Percentiles rank a stretch among this genome's conserved stretches.
Evolutionary conservation across 2,329 filamentous ascomycete genomes (phyloP).

Genomic region (Pseudocercospora eumusae): DNA sequence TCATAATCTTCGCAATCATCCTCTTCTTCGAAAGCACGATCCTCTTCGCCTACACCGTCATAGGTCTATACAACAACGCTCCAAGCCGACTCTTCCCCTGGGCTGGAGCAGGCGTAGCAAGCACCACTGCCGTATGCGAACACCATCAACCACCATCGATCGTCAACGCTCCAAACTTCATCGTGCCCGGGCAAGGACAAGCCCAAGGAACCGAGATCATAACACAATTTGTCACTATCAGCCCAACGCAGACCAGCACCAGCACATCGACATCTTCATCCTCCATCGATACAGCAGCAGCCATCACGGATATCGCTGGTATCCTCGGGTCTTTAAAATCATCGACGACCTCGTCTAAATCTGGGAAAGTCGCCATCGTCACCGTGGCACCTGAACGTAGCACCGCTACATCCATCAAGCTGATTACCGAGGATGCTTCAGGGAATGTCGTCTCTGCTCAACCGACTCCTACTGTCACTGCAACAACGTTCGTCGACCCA

Average conservation of each 20-base stretch:
- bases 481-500: constrained; percentile 17
- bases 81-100: constrained; percentile 34
- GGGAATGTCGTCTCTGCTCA: constrained; percentile 12
- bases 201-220: constrained; percentile 13
- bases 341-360: constrained; percentile 3
- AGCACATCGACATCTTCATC: constrained; percentile 14
- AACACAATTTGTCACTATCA: constrained; percentile 15
- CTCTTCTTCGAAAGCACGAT: constrained; percentile 40
- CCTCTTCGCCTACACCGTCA: constrained; percentile 43
- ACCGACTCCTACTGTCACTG: constrained; percentile 15
- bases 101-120: constrained; percentile 20
- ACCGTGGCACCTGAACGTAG: constrained; percentile 21
- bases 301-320: constrained; percentile 25
- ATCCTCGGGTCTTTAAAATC: constrained; percentile 22
- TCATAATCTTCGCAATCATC: constrained; percentile 38
- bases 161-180: constrained; percentile 41
- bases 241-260: constrained; percentile 6
- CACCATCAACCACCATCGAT: constrained; percentile 30
- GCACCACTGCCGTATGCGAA: constrained; percentile 23
- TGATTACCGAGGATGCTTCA: constrained; percentile 27
- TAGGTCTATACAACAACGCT: constrained; percentile 42
- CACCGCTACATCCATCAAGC: constrained; percentile 28
- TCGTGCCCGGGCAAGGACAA: constrained; percentile 26
- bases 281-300: constrained; percentile 13
- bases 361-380: constrained; percentile 16